Evolutionary conservation across 257 asterid genomes (phyloP), one percentile per base, ranked within the genome.

Genomic region (Solanum okadae): DNA sequence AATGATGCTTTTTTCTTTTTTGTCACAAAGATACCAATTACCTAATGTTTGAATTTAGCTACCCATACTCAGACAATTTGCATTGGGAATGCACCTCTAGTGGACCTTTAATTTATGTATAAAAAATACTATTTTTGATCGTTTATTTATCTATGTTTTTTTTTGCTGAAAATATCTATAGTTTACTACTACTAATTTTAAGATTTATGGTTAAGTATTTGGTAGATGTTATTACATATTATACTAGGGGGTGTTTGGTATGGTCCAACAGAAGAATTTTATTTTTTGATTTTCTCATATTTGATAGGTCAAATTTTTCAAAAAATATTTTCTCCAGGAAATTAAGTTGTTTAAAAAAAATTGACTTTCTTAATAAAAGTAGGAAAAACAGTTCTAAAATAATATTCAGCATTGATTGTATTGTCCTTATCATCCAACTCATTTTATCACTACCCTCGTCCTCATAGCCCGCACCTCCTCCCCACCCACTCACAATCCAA

Each of bases 1-100:
- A 27, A 81, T 81, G 38, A 29, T 49, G 86, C 29, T 15, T 49
- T 46, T 81, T 81, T 81, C 61, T 56, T 27, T 46, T 82, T 82
- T 29, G 70, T 77, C 42, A 49, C 68, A 31, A 2, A 68, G 29
- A 52, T 77, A 77, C 35, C 27, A 82, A 46, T 49, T 27, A 44
- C 40, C 16, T 79, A 79, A 82, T 18, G 42, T 82, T 49, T 82
- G 70, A 49, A 49, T 82, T 7, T 29, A 18, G 18, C 22, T 6
- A 82, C 86, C 42, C 70, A 81, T 49, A 34, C 86, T 81, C 70
- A 16, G 42, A 29, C 42, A 82, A 18, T 27, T 46, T 81, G 27
- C 85, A 25, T 79, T 8, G 67, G 85, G 27, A 79, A 79, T 79
- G 65, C 38, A 79, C 65, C 15, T 79, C 40, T 15, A 16, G 38